These are phyloP conservation scores for Ceratocystis colombiana DNA, from an alignment of 2,329 filamentous ascomycete genomes.

Conservation along the genomic window DNA sequence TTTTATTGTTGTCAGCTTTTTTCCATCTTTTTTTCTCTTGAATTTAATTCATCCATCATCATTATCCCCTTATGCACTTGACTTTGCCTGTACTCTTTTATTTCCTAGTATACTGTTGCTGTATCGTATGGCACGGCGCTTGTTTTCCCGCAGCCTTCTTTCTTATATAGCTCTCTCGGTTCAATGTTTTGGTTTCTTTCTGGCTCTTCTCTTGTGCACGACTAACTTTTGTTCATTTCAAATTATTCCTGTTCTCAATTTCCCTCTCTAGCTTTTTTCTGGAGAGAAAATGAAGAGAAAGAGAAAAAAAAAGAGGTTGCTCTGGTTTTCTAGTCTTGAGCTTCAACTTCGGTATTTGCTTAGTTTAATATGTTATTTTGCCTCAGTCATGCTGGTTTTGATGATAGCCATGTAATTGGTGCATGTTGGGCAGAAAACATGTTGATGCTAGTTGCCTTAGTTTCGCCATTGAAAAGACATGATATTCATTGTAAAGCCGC, in stretches of 20 bases:
- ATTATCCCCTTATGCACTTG: conserved; percentile 8
- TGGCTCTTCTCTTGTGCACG: not conserved
- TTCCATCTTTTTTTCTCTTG: conserved; percentile 16
- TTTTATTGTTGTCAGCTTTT: conserved; percentile 24
- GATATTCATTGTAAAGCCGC: not conserved
- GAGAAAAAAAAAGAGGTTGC: no score
- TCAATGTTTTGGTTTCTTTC: not conserved
- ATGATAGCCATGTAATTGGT: no score
- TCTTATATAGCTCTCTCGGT: not conserved
- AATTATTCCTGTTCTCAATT: no score
- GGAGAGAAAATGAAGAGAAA: no score
- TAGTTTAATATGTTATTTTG: not conserved
- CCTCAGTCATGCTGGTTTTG: not conserved
- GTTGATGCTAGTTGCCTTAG: no score
- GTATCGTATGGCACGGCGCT: not conserved
- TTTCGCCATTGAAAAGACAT: no score
- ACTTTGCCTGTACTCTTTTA: conserved; percentile 9
- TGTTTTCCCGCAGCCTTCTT: not conserved
- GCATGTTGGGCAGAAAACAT: no score
- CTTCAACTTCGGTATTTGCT: not conserved
- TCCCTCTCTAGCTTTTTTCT: no score
- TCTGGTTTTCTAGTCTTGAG: no score
- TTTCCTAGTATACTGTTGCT: not conserved
- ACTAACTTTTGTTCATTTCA: not conserved
- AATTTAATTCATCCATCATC: conserved; percentile 1